These are phyloP conservation scores for Penicillium parvum DNA, from an alignment of 495 filamentous ascomycete genomes.

Conservation along the genomic window DNA sequence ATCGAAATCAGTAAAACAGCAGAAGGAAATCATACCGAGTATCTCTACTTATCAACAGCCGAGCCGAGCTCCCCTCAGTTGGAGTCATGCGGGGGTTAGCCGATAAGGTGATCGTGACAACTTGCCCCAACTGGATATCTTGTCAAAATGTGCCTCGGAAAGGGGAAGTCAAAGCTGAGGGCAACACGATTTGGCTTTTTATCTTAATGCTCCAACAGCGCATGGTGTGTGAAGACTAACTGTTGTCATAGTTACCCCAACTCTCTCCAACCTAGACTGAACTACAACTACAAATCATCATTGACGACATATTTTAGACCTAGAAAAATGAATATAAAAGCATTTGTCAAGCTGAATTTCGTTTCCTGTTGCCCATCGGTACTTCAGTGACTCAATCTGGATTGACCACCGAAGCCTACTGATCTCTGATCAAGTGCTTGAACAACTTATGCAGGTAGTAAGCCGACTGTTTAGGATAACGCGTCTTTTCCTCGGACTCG, in stretches of 20 bases:
- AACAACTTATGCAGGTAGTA: constrained; percentile 41
- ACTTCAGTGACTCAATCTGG: not conserved
- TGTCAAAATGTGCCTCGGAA: not conserved
- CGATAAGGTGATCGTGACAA: constrained; percentile 14
- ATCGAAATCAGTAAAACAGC: too few relatives aligned
- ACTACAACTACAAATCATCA: too few relatives aligned
- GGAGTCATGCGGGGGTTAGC: constrained; percentile 21
- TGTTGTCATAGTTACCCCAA: too few relatives aligned
- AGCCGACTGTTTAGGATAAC: constrained; percentile 44
- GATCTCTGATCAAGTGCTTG: constrained; percentile 31
- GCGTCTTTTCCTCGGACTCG: constrained; percentile 40
- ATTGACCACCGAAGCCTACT: too few relatives aligned
- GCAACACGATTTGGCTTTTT: not conserved
- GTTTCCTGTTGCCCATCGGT: too few relatives aligned
- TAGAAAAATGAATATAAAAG: not conserved
- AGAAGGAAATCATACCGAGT: too few relatives aligned
- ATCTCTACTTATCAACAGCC: not conserved
- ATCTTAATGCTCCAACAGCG: too few relatives aligned
- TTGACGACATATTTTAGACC: too few relatives aligned
- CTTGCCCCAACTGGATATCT: constrained; percentile 12
- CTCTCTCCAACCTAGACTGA: too few relatives aligned
- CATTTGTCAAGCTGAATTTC: not conserved
- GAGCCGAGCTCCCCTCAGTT: constrained; percentile 13
- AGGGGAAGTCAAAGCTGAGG: not conserved
- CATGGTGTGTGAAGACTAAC: too few relatives aligned